Percentiles rank a stretch among this genome's conserved stretches.
These are phyloP conservation scores for Gossypium raimondii DNA, from an alignment of 345 rosid genomes.

Conservation along the genomic window DNA sequence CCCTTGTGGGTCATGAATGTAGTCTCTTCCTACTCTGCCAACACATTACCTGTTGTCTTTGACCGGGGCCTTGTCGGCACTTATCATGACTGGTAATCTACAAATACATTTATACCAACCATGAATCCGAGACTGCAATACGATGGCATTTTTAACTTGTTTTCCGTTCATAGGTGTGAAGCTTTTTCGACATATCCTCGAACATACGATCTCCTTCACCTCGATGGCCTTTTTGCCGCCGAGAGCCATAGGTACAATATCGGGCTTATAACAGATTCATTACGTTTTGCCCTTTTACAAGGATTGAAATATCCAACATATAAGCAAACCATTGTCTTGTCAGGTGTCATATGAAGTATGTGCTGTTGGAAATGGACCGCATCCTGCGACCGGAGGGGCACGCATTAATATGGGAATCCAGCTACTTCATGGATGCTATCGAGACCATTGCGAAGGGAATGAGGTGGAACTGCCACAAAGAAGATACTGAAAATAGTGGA, in stretches of 20 bases:
- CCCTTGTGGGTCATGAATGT: slow-evolving; percentile 98
- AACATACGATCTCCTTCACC: slow-evolving; percentile 90
- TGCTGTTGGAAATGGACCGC: slow-evolving; percentile 89
- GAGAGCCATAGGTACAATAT: slow-evolving; percentile 78
- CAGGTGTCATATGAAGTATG: slow-evolving; percentile 88
- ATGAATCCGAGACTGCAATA: not conserved
- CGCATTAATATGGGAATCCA: slow-evolving; percentile 72
- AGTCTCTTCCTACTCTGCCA: slow-evolving; percentile 75
- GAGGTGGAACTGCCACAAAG: slow-evolving; percentile 82
- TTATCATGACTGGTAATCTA: slow-evolving; percentile 78
- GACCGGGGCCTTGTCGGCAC: slow-evolving; percentile 96
- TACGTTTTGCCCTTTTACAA: not conserved
- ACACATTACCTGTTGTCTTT: slow-evolving; percentile 74
- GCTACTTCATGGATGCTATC: slow-evolving; percentile 55
- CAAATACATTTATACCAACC: slow-evolving; percentile 6
- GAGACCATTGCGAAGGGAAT: slow-evolving; percentile 66
- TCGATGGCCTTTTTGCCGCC: slow-evolving; percentile 76
- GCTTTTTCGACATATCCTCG: slow-evolving; percentile 96
- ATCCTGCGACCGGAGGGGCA: slow-evolving; percentile 77
- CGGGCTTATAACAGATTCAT: not conserved
- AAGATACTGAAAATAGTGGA: slow-evolving; percentile 53
- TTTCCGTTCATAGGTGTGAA: slow-evolving; percentile 67
- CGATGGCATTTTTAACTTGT: slow-evolving; percentile 10
- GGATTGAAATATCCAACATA: not conserved
- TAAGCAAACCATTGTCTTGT: not conserved